Evolutionary conservation across 2,329 filamentous ascomycete genomes (phyloP), one percentile per base, ranked within the genome.

Genomic region (Colletotrichum sp.): DNA sequence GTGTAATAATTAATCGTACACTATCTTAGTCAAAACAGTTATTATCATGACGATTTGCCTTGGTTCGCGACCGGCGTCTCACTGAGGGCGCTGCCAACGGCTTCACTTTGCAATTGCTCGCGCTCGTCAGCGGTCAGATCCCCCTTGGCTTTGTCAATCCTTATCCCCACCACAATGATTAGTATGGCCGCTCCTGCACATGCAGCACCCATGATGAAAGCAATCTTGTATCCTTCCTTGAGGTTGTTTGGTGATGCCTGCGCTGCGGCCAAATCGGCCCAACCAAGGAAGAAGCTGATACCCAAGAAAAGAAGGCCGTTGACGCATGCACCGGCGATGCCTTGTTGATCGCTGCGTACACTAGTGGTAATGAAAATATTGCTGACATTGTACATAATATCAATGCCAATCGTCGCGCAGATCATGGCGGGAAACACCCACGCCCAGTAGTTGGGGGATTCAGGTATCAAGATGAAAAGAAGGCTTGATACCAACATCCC

Each of bases 291-390:
- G 63, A 96, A 88, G 1, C 93, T 93, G 80, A 95, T 93, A 8
- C 93, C 93, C 8, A 96, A 86, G 80, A 95, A 94, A 30, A 95
- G 81, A 3, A 95, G 84, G 63, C 90, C 92, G 83, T 94, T 95
- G 80, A 94, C 92, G 59, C 95, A 82, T 0, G 92, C 94, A 2
- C 94, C 93, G 0, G 93, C 94, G 0, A 95, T 86, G 0, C 93
- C 94, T 81, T 96, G 94, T 66, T 92, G 88, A 9, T 90, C 88
- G 5, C 87, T 87, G 0, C 94, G 93, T 77, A 96, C 86, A 13
- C 90, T 90, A 0, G 93, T 95, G 0, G 94, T 95, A 81, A 95
- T 93, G 83, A 94, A 96, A 74, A 96, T 90, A 79, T 94, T 95
- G 18, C 92, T 91, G 1, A 96, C 89, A 80, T 93, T 95, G 84